Evolutionary conservation across 371 early-diverging fungal genomes (phyloP).

Genomic region (Mucor ambiguus): DNA sequence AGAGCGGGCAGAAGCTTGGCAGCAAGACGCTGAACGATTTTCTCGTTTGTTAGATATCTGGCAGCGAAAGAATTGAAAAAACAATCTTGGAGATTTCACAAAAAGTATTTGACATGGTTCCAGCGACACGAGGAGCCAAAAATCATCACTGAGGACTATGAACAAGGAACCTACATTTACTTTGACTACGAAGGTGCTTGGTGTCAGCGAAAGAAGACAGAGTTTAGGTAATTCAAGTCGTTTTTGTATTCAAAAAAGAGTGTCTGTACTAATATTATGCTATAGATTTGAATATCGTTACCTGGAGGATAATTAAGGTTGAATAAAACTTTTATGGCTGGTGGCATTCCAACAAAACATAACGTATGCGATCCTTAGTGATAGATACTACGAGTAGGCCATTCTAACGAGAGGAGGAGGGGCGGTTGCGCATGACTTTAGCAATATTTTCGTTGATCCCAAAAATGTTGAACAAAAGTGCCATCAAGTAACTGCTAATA

Average conservation of each 20-base stretch:
- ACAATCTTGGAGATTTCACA: conserved; percentile 99
- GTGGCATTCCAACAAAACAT: background rate
- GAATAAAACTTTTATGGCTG: background rate
- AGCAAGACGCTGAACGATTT: background rate
- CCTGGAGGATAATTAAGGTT: conserved; percentile 17
- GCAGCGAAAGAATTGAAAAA: conserved; percentile 97
- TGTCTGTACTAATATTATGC: background rate
- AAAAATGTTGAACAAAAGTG: no score
- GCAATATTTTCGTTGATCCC: no score
- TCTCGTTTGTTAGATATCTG: conserved; percentile 63
- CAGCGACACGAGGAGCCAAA: conserved; percentile 98
- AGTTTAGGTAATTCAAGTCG: conserved; percentile 70
- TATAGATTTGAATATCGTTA: conserved; percentile 33
- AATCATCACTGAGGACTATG: conserved; percentile 96
- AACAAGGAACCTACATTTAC: conserved; percentile 98
- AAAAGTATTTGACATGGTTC: conserved; percentile 99
- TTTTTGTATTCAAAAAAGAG: background rate
- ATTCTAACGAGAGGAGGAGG: no score
- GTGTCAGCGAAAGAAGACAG: conserved; percentile 97
- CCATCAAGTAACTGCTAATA: no score
- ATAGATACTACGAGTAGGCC: no score
- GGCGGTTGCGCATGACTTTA: no score
- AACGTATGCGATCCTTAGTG: background rate
- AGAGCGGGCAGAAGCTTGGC: background rate
- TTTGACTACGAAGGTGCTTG: conserved; percentile 99